These are phyloP conservation scores for Rhodotorula sp. DNA, from an alignment of 1,284 basidiomycete species.

Conservation along the genomic window DNA sequence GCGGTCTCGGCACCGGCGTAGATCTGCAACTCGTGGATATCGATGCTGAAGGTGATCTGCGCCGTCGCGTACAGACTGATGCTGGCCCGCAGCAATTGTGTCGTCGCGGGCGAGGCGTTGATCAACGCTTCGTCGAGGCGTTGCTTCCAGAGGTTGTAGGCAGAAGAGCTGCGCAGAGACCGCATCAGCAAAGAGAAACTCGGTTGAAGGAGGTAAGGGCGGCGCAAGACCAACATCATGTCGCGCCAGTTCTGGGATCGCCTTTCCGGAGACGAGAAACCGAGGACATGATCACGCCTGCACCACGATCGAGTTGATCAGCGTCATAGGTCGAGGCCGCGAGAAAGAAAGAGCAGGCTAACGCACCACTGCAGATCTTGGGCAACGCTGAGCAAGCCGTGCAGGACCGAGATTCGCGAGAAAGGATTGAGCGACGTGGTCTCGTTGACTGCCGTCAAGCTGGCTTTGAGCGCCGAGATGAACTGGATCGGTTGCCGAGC, in stretches of 20 bases:
- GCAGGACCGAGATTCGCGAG: slow-evolving; percentile 41
- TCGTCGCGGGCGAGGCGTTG: slow-evolving; percentile 33
- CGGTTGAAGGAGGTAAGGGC: background rate
- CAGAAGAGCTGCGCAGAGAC: slow-evolving; percentile 26
- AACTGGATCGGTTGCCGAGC: slow-evolving; percentile 40
- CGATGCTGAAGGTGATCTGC: slow-evolving; percentile 44
- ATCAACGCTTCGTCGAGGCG: slow-evolving; percentile 42
- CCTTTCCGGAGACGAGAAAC: slow-evolving; percentile 42
- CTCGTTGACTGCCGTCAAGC: slow-evolving; percentile 34
- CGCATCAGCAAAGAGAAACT: background rate
- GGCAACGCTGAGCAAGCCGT: slow-evolving; percentile 42
- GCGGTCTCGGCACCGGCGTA: slow-evolving; percentile 42
- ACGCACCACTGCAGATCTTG: slow-evolving; percentile 44
- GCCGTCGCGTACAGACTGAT: slow-evolving; percentile 45
- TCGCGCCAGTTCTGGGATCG: slow-evolving; percentile 42
- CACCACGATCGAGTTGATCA: no score
- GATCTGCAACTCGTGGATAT: slow-evolving; percentile 45
- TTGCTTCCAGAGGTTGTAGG: slow-evolving; percentile 45
- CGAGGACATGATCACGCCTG: slow-evolving; percentile 42
- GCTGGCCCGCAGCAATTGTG: slow-evolving; percentile 42
- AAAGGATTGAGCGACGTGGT: slow-evolving; percentile 42
- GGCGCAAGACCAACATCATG: slow-evolving; percentile 34
- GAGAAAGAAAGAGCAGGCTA: background rate
- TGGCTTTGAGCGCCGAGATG: slow-evolving; percentile 44
- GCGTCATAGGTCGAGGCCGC: no score